phyloP scores from a whole-genome alignment of 106 monocot species.

The Dactylorhiza incarnata region DNA sequence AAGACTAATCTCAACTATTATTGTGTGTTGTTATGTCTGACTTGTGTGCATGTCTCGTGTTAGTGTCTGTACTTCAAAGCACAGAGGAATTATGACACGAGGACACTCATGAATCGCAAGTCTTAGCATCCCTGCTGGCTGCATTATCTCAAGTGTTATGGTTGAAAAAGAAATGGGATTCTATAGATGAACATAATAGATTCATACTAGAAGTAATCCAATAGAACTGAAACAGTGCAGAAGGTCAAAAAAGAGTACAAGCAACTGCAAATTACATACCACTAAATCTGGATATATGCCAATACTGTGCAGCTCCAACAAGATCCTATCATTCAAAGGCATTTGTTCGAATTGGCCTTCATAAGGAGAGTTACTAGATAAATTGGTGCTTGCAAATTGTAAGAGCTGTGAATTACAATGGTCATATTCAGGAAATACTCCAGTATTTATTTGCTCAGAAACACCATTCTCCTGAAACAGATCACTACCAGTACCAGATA shows the following conservation, averaged over 20 bases:
- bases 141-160: too few species aligned
- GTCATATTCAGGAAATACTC: slow-evolving; percentile 8
- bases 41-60: too few species aligned
- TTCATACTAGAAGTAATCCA: not conserved
- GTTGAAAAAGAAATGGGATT: not conserved
- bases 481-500: slow-evolving; percentile 22
- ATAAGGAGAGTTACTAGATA: slow-evolving; percentile 22
- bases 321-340: slow-evolving; percentile 70
- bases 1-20: too few species aligned
- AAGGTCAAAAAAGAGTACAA: not conserved
- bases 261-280: slow-evolving; percentile 33
- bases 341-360: slow-evolving; percentile 55
- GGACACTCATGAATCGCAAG: too few species aligned
- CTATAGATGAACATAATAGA: not conserved
- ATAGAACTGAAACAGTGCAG: not conserved
- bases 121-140: too few species aligned
- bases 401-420: slow-evolving; percentile 16
- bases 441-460: slow-evolving; percentile 12
- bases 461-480: slow-evolving; percentile 26
- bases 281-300: slow-evolving; percentile 54
- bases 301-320: slow-evolving; percentile 89
- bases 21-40: too few species aligned
- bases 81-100: too few species aligned
- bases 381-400: slow-evolving; percentile 9
- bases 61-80: too few species aligned